A percentile compares a stretch with the other conserved stretches of the same genome.
Evolutionary conservation across 345 rosid species (phyloP).

Genomic region (Melaleuca alternifolia): DNA sequence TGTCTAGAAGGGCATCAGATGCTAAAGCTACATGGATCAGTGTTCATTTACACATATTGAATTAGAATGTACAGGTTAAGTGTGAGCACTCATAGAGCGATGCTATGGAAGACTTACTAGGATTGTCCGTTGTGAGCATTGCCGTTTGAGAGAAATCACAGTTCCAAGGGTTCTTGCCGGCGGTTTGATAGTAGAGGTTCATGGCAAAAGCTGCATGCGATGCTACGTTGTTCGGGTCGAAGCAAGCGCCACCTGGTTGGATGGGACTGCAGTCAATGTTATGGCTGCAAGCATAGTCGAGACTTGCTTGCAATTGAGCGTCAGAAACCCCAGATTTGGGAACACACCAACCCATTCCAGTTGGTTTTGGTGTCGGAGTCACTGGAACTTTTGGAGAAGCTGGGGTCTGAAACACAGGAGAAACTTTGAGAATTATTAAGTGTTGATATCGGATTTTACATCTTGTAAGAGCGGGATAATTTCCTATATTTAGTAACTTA

Average conservation of each 20-base stretch:
- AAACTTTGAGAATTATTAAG: not conserved
- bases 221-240: slow-evolving; percentile 53
- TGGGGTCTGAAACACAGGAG: slow-evolving; percentile 14
- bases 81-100: not conserved
- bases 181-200: slow-evolving; percentile 63
- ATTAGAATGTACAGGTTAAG: not conserved
- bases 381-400: slow-evolving; percentile 11
- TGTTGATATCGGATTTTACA: not conserved
- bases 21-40: not conserved
- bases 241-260: slow-evolving; percentile 73
- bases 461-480: not conserved
- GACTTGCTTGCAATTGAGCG: slow-evolving; percentile 60
- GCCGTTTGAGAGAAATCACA: slow-evolving; percentile 90
- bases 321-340: slow-evolving; percentile 46
- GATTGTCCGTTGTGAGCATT: slow-evolving; percentile 29
- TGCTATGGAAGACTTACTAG: slow-evolving; percentile 17
- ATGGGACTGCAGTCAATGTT: slow-evolving; percentile 58
- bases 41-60: not conserved
- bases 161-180: slow-evolving; percentile 36
- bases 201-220: slow-evolving; percentile 79
- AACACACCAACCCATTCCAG: slow-evolving; percentile 58
- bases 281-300: slow-evolving; percentile 65
- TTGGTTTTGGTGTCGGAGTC: slow-evolving; percentile 39
- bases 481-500: not conserved
- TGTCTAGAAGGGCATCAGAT: not conserved